These are phyloP conservation scores for Carnegiea gigantea DNA, from an alignment of 179 eudicot species.

Conservation along the genomic window DNA sequence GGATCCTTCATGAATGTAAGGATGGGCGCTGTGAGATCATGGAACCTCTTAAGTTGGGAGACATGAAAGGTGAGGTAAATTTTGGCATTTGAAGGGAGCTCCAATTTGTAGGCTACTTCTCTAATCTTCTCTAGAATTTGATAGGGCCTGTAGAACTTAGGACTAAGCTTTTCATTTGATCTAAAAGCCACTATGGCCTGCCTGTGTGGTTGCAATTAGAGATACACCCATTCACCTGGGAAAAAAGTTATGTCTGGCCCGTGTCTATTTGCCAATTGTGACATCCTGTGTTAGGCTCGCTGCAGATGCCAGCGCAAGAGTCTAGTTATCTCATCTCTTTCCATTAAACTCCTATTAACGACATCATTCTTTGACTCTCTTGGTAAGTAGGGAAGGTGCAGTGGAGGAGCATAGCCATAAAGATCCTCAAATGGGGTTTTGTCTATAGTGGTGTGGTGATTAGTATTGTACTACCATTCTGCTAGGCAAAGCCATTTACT, in stretches of 20 bases:
- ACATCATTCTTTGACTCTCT: not conserved
- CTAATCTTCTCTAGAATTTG: not conserved
- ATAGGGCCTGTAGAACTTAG: conserved; percentile 3
- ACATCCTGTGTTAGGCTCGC: not conserved
- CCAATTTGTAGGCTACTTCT: not conserved
- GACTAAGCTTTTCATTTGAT: not conserved
- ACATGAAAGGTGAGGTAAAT: conserved; percentile 1
- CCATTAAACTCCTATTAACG: not conserved
- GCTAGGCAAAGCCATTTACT: not conserved
- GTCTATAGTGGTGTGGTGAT: not conserved
- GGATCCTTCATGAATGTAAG: not conserved
- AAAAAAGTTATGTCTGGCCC: not conserved
- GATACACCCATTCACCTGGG: not conserved
- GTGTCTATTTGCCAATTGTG: not conserved
- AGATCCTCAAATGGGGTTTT: not conserved
- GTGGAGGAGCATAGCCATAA: not conserved
- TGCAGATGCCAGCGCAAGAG: not conserved
- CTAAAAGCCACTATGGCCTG: not conserved
- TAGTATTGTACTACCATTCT: conserved; percentile 5
- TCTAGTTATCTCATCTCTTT: not conserved
- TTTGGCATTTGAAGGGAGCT: not conserved
- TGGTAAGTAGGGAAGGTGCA: not conserved
- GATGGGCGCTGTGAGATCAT: not conserved
- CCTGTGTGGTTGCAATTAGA: no score
- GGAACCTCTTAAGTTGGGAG: not conserved